phyloP scores from a whole-genome alignment of 495 filamentous ascomycete genomes.

The Neurospora cerealis region DNA sequence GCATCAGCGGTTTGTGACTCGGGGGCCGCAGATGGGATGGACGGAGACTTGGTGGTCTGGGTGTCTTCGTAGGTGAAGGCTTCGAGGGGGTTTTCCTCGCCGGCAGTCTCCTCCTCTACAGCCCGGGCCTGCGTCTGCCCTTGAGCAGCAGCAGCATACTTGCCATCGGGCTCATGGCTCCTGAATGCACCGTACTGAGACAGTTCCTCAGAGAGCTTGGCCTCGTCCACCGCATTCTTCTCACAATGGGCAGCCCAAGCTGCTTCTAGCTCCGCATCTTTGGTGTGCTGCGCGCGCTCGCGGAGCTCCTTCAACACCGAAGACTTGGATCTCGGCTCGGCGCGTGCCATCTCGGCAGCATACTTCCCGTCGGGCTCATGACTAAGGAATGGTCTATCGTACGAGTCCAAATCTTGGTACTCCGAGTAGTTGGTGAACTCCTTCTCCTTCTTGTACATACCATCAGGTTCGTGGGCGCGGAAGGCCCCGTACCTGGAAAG shows the following conservation, averaged over 20 bases:
- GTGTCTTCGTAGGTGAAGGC: conserved; percentile 20
- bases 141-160: conserved; percentile 5
- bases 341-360: conserved; percentile 8
- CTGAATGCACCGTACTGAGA: conserved; percentile 1
- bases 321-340: conserved; percentile 15
- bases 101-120: conserved; percentile 3
- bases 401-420: conserved; percentile 18
- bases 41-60: conserved; percentile 2
- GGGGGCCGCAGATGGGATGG: conserved; percentile 1
- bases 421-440: neutral
- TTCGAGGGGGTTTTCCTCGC: conserved; percentile 22
- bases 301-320: conserved; percentile 13
- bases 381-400: conserved; percentile 18
- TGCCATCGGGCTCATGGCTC: conserved; percentile 13
- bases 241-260: neutral
- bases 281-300: neutral
- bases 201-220: conserved; percentile 3
- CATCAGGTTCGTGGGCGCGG: conserved; percentile 3
- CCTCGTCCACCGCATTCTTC: neutral
- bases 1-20: conserved; percentile 28
- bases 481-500: conserved; percentile 17
- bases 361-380: conserved; percentile 25
- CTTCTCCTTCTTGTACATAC: neutral
- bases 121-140: neutral
- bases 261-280: neutral